Percentiles rank a stretch among this genome's conserved stretches.
Conservation (phyloP, 2,329 filamentous ascomycete genomes). For the Fusarium napiforme region DNA sequence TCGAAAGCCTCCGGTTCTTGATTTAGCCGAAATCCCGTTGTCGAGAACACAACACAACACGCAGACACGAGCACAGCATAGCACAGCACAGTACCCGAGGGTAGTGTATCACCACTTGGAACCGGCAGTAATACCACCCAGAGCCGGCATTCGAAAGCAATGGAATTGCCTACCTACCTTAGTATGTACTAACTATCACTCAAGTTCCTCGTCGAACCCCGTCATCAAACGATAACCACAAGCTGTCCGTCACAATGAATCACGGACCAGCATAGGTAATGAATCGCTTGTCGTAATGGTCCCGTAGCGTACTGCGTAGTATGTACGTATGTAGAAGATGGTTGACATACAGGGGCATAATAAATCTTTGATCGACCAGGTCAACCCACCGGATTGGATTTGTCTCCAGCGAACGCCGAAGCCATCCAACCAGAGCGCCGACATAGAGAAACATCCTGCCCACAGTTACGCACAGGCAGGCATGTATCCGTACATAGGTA, state of each 20-base stretch:
- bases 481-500: neutral
- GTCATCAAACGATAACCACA: neutral
- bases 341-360: constrained; percentile 20
- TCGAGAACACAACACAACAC: neutral
- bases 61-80: neutral
- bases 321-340: neutral
- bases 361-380: constrained; percentile 27
- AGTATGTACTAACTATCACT: neutral
- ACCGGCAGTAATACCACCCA: constrained; percentile 7
- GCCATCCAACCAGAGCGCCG: constrained; percentile 36
- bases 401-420: constrained; percentile 14
- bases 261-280: neutral
- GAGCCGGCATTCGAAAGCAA: constrained; percentile 18
- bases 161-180: neutral
- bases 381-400: constrained; percentile 29
- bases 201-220: neutral
- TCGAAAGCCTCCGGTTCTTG: neutral
- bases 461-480: constrained; percentile 24
- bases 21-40: constrained; percentile 1
- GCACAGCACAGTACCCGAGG: constrained; percentile 1
- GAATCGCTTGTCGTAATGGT: constrained; percentile 5
- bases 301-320: neutral
- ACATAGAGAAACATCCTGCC: constrained; percentile 36
- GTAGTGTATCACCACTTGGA: neutral
- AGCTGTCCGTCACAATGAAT: constrained; percentile 17